Conservation (phyloP, 495 filamentous ascomycete genomes). For the Penicillium cinerascens region DNA sequence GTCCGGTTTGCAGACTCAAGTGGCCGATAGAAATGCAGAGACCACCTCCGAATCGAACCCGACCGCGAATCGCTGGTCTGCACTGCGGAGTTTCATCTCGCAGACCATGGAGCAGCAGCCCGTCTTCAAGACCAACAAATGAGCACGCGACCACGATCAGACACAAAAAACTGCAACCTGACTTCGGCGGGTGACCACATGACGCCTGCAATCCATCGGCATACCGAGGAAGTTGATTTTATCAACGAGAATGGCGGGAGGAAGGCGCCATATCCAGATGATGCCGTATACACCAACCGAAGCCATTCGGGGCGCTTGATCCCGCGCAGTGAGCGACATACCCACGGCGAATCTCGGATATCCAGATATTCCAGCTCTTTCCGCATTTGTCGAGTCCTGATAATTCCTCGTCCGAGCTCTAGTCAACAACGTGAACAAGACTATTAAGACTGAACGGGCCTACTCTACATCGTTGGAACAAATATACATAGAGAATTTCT, state of each 20-base stretch:
- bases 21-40: constrained; percentile 9
- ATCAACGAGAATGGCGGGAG: not conserved
- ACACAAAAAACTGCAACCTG: not conserved
- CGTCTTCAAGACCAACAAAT: constrained; percentile 50
- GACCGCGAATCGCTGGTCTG: constrained; percentile 62
- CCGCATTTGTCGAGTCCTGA: not conserved
- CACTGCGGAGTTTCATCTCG: constrained; percentile 64
- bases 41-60: constrained; percentile 25
- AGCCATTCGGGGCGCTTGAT: not conserved
- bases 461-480: not conserved
- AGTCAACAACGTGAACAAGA: not conserved
- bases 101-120: constrained; percentile 73
- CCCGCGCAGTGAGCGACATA: not conserved
- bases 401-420: not conserved
- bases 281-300: too few species aligned
- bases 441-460: not conserved
- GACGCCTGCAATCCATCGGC: not conserved
- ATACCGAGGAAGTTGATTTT: not conserved
- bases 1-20: constrained; percentile 31
- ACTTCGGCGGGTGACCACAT: not conserved
- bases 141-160: constrained; percentile 2
- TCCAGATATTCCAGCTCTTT: not conserved
- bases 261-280: not conserved
- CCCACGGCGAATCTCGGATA: not conserved
- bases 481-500: not conserved